Evolutionary conservation across 2,329 filamentous ascomycete species (phyloP).

Genomic region (Fusarium sp.): DNA sequence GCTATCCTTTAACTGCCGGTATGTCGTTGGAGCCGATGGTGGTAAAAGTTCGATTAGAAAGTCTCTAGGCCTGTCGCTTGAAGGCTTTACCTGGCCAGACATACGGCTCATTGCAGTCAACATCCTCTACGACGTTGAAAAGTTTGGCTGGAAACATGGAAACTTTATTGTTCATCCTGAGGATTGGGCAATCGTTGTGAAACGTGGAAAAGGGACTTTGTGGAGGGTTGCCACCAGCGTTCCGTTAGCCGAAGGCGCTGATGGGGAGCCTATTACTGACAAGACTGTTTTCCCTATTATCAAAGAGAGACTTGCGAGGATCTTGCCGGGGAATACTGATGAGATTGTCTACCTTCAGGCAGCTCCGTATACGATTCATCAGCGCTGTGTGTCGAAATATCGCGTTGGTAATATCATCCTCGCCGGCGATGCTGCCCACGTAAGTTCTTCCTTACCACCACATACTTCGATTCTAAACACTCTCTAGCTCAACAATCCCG

Average conservation of each 20-base stretch:
- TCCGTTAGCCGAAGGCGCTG: not conserved
- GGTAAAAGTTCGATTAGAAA: not conserved
- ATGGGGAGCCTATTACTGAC: not conserved
- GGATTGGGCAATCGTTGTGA: not conserved
- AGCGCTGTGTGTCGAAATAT: not conserved
- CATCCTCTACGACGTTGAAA: not conserved
- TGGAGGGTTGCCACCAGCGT: not conserved
- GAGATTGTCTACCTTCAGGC: not conserved
- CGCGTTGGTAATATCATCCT: not conserved
- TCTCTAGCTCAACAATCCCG: not conserved
- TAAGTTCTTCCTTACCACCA: fast-evolving
- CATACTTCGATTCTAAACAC: not conserved
- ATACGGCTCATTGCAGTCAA: not conserved
- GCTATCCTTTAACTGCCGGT: not conserved
- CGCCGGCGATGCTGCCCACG: not conserved
- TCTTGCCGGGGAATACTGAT: not conserved
- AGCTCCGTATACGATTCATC: not conserved
- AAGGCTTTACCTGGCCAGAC: not conserved
- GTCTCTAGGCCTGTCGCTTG: not conserved
- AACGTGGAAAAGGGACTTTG: not conserved
- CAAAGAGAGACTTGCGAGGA: not conserved
- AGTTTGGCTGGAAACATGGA: not conserved
- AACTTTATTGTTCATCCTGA: not conserved
- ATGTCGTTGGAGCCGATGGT: not conserved
- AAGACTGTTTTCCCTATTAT: not conserved